Evolutionary conservation across 2,329 filamentous ascomycete species (phyloP), one percentile per base, ranked within the genome.

Genomic region (Fusarium pseudograminearum): DNA sequence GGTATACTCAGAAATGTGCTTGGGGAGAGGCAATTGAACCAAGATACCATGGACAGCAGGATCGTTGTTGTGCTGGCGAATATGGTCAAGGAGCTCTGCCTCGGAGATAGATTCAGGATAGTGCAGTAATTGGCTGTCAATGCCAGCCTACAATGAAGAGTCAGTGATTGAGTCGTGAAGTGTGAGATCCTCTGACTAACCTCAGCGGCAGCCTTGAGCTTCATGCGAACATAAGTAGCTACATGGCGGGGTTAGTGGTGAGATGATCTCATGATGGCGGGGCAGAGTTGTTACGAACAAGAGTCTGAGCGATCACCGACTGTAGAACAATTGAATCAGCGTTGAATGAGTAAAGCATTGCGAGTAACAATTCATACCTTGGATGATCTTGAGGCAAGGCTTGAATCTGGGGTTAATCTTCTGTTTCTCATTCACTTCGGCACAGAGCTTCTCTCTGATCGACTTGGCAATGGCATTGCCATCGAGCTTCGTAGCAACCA

Each of bases 201-300:
- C 87, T 98, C 96, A 79, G 93, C 86, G 61, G 96, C 96, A 72
- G 96, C 96, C 87, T 98, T 99, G 77, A 98, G 84, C 85, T 99
- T 99, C 96, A 99, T 99, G 83, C 94, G 94, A 82, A 99, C 95
- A 92, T 99, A 99, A 54, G 95, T 98, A 77, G 91, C 92, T 95
- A 76, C 24, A 65, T 54, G 69, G 61, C 69, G 73, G 56, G 54
- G 60, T 71, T 57, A 69, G 69, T 69, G 59, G 59, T 60, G 42
- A 60, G 45, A 58, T 67, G 45, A 58, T 53, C 52, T 67, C 48
- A 66, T 40, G 61, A 67, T 72, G 61, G 69, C 67, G 69, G 72
- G 66, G 67, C 57, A 73, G 50, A 57, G 67, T 48, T 58, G 57
- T 67, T 67, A 78, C 79, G 53, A 69, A 97, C 93, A 91, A 38